phyloP scores from a whole-genome alignment of 2,329 filamentous ascomycete species.

The Simplicillium aogashimaense region DNA sequence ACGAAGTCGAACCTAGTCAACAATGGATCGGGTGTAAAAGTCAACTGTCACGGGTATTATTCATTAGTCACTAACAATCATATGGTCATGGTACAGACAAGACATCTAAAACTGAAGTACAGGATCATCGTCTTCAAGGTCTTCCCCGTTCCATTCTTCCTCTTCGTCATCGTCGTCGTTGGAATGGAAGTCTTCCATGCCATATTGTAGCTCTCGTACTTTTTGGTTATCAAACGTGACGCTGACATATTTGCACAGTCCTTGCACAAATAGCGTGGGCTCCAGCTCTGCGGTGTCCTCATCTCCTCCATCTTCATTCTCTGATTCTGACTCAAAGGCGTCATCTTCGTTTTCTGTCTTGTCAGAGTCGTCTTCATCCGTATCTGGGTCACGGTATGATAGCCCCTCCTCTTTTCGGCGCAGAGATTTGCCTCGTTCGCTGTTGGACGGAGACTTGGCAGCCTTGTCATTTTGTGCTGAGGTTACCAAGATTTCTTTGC shows the following conservation, averaged over 20 bases:
- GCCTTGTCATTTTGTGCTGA: slow-evolving; percentile 10
- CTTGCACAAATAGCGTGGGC: slow-evolving; percentile 41
- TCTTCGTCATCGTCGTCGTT: slow-evolving; percentile 44
- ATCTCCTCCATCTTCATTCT: slow-evolving; percentile 3
- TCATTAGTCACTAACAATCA: too few relatives aligned
- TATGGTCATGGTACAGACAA: neutral
- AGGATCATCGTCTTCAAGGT: slow-evolving; percentile 34
- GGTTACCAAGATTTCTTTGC: slow-evolving; percentile 3
- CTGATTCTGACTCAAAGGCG: neutral
- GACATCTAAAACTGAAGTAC: slow-evolving; percentile 12
- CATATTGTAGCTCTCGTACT: slow-evolving; percentile 55
- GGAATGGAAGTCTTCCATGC: slow-evolving; percentile 64
- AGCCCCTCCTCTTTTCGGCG: neutral
- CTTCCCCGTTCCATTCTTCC: slow-evolving; percentile 48
- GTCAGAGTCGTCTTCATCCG: slow-evolving; percentile 24
- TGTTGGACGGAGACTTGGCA: slow-evolving; percentile 14
- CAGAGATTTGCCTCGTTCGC: slow-evolving; percentile 2
- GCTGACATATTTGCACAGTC: slow-evolving; percentile 60
- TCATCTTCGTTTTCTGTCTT: slow-evolving; percentile 5
- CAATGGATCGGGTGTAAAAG: neutral
- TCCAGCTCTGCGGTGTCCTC: slow-evolving; percentile 5
- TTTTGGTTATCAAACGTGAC: slow-evolving; percentile 70
- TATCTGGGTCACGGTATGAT: slow-evolving; percentile 36
- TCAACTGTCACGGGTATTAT: too few relatives aligned
- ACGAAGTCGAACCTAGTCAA: neutral